A percentile compares a stretch with the other conserved stretches of the same genome.
Conservation (phyloP, 306 rosid species). For the Mimosa pudica region DNA sequence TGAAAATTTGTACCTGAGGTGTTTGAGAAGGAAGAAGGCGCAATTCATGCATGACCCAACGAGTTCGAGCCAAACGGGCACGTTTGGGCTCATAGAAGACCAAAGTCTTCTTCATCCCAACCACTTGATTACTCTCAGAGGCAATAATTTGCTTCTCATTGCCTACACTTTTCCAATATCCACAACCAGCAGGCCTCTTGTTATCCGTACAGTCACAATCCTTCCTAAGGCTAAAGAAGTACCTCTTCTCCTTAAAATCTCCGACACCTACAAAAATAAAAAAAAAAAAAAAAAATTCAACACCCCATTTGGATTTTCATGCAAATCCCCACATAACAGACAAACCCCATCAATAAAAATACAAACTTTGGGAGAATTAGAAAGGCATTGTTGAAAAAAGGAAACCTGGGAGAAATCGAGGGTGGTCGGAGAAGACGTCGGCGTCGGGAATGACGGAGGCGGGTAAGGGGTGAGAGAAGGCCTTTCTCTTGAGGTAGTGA, state of each 20-base stretch:
- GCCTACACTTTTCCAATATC: conserved; percentile 55
- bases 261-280: conserved; percentile 41
- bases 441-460: conserved; percentile 55
- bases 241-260: conserved; percentile 48
- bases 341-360: too few species aligned
- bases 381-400: background rate
- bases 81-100: conserved; percentile 40
- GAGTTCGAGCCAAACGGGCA: background rate
- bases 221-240: conserved; percentile 48
- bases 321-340: background rate
- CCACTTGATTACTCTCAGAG: conserved; percentile 20
- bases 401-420: conserved; percentile 58
- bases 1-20: conserved; percentile 40
- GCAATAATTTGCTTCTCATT: conserved; percentile 39
- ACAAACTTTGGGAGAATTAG: too few species aligned
- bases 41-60: conserved; percentile 69
- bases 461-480: conserved; percentile 40
- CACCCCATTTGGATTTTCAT: background rate
- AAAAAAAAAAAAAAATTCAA: background rate
- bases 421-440: conserved; percentile 55
- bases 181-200: conserved; percentile 47
- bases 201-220: background rate
- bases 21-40: conserved; percentile 26
- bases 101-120: conserved; percentile 50
- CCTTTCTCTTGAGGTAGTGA: conserved; percentile 58